Evolutionary conservation across 108 stramenopile species (phyloP).

Genomic region (Cyclotella cryptica): DNA sequence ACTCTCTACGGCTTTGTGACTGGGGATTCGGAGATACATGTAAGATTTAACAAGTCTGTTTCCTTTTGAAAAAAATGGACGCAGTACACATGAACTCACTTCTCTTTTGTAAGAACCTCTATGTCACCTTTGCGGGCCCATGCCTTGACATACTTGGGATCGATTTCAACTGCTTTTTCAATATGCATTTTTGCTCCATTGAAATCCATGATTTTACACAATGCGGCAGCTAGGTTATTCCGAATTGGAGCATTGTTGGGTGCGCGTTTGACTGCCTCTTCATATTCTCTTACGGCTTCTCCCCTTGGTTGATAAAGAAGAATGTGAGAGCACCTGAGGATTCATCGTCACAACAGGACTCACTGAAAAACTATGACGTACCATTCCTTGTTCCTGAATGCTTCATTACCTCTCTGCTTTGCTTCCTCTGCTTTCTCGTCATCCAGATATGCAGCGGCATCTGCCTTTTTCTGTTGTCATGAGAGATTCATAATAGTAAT

Average conservation of each 20-base stretch:
- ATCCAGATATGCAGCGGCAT: constrained; percentile 89
- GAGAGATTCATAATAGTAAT: background rate
- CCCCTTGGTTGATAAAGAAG: constrained; percentile 26
- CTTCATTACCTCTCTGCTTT: constrained; percentile 96
- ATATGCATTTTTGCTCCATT: constrained; percentile 93
- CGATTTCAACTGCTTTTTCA: constrained; percentile 95
- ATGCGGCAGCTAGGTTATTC: constrained; percentile 97
- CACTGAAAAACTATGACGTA: background rate
- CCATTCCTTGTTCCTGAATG: constrained; percentile 93
- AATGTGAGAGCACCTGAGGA: background rate
- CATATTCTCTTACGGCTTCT: constrained; percentile 87
- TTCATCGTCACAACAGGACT: background rate
- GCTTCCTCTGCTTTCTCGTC: constrained; percentile 97
- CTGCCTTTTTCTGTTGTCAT: constrained; percentile 76
- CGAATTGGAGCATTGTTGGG: constrained; percentile 97
- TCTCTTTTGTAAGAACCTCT: constrained; percentile 97
- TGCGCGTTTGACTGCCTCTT: constrained; percentile 98
- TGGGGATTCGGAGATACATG: background rate
- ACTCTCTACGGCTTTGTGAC: constrained; percentile 96
- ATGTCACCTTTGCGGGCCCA: constrained; percentile 99
- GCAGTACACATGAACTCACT: constrained; percentile 23
- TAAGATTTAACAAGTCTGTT: background rate
- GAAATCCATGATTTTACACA: constrained; percentile 98
- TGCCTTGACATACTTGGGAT: constrained; percentile 98
- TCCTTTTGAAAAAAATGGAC: background rate